Evolutionary conservation across 345 rosid species (phyloP).

Genomic region (Moricandia arvensis): DNA sequence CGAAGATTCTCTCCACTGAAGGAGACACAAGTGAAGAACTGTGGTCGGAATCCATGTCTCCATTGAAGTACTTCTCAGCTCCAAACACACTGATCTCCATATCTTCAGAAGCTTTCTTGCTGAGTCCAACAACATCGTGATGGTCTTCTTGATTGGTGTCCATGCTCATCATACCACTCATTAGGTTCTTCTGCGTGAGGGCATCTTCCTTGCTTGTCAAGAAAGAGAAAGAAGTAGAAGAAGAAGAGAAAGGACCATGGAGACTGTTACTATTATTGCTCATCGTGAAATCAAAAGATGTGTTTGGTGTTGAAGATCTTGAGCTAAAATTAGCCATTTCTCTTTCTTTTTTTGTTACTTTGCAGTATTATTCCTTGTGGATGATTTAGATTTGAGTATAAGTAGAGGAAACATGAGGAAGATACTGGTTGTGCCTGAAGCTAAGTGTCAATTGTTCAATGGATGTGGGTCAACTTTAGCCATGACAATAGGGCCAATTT

Average conservation of each 20-base stretch:
- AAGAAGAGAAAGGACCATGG: slow-evolving; percentile 44
- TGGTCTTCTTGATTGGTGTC: slow-evolving; percentile 14
- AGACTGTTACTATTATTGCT: slow-evolving; percentile 30
- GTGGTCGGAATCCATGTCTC: slow-evolving; percentile 44
- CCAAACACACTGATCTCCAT: slow-evolving; percentile 75
- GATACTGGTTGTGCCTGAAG: slow-evolving; percentile 24
- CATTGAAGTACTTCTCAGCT: slow-evolving; percentile 85
- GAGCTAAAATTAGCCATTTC: slow-evolving; percentile 21
- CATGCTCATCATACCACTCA: slow-evolving; percentile 20
- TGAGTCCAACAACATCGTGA: slow-evolving; percentile 16
- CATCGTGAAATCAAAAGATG: slow-evolving; percentile 32
- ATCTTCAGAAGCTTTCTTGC: slow-evolving; percentile 48
- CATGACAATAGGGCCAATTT: slow-evolving; percentile 6
- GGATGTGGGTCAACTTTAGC: not conserved
- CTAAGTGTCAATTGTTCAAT: slow-evolving; percentile 14
- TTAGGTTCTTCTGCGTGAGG: slow-evolving; percentile 38
- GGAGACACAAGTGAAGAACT: slow-evolving; percentile 38
- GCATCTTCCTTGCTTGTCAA: slow-evolving; percentile 44
- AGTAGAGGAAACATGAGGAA: slow-evolving; percentile 14
- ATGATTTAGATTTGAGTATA: slow-evolving; percentile 21
- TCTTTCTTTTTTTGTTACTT: not conserved
- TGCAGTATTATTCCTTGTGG: not conserved
- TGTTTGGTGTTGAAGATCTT: slow-evolving; percentile 35
- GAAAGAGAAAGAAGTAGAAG: slow-evolving; percentile 43
- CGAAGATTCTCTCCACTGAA: slow-evolving; percentile 19